Conservation (phyloP, 1,284 basidiomycete species). For the Cryptococcus wingfieldii region DNA sequence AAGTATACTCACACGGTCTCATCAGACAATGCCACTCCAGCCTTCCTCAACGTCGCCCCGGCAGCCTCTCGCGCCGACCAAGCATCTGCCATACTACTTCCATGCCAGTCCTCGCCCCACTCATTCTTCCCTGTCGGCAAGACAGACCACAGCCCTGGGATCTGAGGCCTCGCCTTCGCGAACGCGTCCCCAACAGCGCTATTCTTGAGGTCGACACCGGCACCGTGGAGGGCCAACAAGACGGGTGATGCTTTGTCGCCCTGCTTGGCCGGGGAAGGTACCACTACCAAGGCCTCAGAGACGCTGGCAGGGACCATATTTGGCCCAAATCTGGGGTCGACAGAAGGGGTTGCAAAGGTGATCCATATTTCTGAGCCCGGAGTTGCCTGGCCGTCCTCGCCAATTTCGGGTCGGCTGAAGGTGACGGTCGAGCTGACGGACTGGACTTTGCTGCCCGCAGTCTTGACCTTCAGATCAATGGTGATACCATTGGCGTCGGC, state of each 20-base stretch:
- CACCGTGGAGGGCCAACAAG: slow-evolving; percentile 44
- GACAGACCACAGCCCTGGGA: slow-evolving; percentile 33
- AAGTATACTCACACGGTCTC: slow-evolving; percentile 19
- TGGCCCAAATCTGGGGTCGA: not conserved
- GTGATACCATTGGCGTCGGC: not conserved
- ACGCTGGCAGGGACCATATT: slow-evolving; percentile 18
- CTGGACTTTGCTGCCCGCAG: not conserved
- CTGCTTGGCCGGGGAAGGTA: slow-evolving; percentile 10
- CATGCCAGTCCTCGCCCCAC: slow-evolving; percentile 50
- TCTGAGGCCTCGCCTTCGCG: slow-evolving; percentile 25
- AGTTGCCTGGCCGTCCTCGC: too few species aligned
- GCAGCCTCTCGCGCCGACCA: slow-evolving; percentile 38
- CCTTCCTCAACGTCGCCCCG: slow-evolving; percentile 1
- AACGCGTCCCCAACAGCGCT: slow-evolving; percentile 15
- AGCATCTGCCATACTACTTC: slow-evolving; percentile 37
- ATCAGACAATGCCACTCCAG: slow-evolving; percentile 14
- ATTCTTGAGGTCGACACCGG: slow-evolving; percentile 36
- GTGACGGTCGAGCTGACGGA: not conserved
- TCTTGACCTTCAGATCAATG: slow-evolving; percentile 5
- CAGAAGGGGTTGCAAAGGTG: slow-evolving; percentile 22
- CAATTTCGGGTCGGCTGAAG: not conserved
- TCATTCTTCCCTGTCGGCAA: slow-evolving; percentile 42
- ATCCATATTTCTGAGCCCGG: slow-evolving; percentile 14
- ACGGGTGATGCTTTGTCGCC: slow-evolving; percentile 18
- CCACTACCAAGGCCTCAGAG: slow-evolving; percentile 30